Conservation (phyloP, 2,329 filamentous ascomycete genomes). For the Cytospora mali region DNA sequence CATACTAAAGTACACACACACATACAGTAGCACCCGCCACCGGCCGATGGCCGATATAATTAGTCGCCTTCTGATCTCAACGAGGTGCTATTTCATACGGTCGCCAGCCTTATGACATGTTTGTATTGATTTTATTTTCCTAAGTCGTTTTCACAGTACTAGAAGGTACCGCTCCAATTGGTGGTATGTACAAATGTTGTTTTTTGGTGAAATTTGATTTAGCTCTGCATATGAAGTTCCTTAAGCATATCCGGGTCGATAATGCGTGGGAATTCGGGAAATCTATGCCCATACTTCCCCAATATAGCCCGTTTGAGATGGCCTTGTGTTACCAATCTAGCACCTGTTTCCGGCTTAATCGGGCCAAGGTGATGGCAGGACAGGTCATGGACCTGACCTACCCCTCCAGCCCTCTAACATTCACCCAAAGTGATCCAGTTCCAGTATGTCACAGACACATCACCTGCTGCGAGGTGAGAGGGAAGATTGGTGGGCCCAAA, state of each 20-base stretch:
- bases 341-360: neutral
- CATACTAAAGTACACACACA: neutral
- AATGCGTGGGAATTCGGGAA: neutral
- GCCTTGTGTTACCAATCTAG: neutral
- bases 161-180: neutral
- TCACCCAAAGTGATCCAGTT: neutral
- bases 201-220: neutral
- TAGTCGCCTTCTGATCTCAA: neutral
- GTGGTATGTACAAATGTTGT: neutral
- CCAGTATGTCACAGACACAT: neutral
- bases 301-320: neutral
- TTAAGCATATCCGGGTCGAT: neutral
- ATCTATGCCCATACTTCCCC: neutral
- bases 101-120: slow-evolving; percentile 2
- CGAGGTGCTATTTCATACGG: slow-evolving; percentile 3
- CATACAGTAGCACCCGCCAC: neutral
- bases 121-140: neutral
- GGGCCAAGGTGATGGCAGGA: neutral
- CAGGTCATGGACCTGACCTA: neutral
- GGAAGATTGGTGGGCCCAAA: neutral
- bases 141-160: neutral
- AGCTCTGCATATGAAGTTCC: neutral
- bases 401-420: neutral
- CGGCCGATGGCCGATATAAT: slow-evolving; percentile 8
- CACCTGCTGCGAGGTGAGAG: neutral